These are phyloP conservation scores for Pachysandra terminalis DNA, from an alignment of 164 flowering plant genomes.

Conservation along the genomic window DNA sequence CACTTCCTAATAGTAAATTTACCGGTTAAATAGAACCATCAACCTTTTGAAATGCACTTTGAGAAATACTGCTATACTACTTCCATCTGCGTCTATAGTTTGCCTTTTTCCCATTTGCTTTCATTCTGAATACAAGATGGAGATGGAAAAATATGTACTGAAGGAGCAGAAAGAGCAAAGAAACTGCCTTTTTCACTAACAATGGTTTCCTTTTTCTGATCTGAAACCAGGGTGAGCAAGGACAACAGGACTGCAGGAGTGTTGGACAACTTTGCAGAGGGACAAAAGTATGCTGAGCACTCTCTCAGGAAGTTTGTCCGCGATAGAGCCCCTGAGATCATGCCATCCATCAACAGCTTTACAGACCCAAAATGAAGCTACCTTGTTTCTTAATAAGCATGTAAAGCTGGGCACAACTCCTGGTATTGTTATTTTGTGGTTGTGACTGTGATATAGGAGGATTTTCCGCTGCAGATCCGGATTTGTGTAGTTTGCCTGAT, in stretches of 20 bases:
- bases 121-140: not conserved
- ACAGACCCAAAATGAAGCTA: constrained; percentile 20
- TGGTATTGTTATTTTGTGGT: too few species aligned
- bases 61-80: too few species aligned
- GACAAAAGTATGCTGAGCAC: constrained; percentile 25
- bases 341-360: constrained; percentile 25
- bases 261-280: constrained; percentile 27
- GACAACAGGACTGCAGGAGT: constrained; percentile 28
- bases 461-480: too few species aligned
- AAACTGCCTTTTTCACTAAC: not conserved
- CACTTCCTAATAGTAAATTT: too few species aligned
- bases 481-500: too few species aligned
- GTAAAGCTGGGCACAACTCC: too few species aligned
- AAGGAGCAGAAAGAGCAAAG: not conserved
- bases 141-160: not conserved
- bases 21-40: too few species aligned
- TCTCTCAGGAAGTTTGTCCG: constrained; percentile 26
- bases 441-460: too few species aligned
- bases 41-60: too few species aligned
- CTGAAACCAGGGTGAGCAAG: constrained; percentile 19
- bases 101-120: not conserved
- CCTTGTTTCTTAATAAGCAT: not conserved
- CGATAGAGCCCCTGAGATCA: constrained; percentile 23
- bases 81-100: too few species aligned
- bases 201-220: not conserved